A percentile compares a stretch with the other conserved stretches of the same genome.
phyloP scores from a whole-genome alignment of 75 land plant species.

The Azolla pinnata region DNA sequence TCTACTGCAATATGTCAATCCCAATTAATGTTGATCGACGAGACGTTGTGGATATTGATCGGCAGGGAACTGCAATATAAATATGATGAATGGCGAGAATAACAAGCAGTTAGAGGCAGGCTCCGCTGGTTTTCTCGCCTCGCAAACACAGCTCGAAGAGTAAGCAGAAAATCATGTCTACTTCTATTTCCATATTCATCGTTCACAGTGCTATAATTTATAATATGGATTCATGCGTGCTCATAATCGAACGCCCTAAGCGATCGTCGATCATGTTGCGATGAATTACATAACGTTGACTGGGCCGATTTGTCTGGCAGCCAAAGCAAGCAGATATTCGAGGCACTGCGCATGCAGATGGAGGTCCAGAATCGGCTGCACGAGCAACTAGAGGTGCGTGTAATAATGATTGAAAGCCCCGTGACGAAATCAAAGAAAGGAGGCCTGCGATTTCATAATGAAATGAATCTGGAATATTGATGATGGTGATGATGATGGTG shows the following conservation, averaged over 20 bases:
- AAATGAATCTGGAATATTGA: not conserved
- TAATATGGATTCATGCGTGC: not conserved
- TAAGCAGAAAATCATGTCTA: not conserved
- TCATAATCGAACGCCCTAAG: not conserved
- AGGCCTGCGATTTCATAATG: not conserved
- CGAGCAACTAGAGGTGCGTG: slow-evolving; percentile 79
- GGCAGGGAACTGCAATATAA: too few species aligned
- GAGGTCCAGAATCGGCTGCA: slow-evolving; percentile 88
- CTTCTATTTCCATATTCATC: not conserved
- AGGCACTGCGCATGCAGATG: slow-evolving; percentile 89
- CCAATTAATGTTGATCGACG: too few species aligned
- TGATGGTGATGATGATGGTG: too few species aligned
- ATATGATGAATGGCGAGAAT: too few species aligned
- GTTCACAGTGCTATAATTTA: not conserved
- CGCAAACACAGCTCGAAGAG: not conserved
- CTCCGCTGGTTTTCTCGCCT: not conserved
- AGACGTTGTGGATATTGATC: too few species aligned
- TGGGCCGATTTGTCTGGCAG: not conserved
- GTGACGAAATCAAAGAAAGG: not conserved
- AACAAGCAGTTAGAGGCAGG: not conserved
- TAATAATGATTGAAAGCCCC: not conserved
- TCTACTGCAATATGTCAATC: too few species aligned
- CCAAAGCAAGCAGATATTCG: slow-evolving; percentile 38
- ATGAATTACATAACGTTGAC: not conserved
- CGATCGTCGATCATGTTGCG: too few species aligned